phyloP scores from a whole-genome alignment of 2,329 filamentous ascomycete species.

The Sclerotinia minor region DNA sequence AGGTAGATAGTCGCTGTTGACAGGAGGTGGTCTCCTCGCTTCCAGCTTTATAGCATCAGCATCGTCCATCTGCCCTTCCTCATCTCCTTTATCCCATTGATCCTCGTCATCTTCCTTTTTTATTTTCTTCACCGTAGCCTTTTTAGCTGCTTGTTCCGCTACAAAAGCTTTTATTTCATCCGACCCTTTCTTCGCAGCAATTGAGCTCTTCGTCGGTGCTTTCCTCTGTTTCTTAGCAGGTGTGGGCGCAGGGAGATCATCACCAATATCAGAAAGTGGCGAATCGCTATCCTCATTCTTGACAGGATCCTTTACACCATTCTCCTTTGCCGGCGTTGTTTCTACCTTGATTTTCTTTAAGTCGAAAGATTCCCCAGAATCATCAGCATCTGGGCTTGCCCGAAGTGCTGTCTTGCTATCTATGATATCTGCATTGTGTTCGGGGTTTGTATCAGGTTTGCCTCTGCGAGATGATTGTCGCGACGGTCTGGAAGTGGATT shows the following conservation, averaged over 20 bases:
- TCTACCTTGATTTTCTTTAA: constrained; percentile 27
- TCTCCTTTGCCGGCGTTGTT: constrained; percentile 25
- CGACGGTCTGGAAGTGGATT: constrained; percentile 25
- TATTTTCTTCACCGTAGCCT: constrained; percentile 32
- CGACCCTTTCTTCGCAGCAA: constrained; percentile 40
- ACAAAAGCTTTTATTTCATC: constrained; percentile 41
- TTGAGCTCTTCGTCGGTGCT: constrained; percentile 38
- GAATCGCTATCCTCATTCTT: constrained; percentile 33
- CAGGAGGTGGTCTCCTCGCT: constrained; percentile 59
- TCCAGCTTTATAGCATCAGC: constrained; percentile 38
- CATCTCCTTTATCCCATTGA: constrained; percentile 38
- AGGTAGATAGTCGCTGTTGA: constrained; percentile 81
- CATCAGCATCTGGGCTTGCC: constrained; percentile 40
- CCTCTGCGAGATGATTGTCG: constrained; percentile 32
- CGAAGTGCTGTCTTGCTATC: constrained; percentile 40
- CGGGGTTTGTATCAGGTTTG: constrained; percentile 39
- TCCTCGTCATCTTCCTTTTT: constrained; percentile 37
- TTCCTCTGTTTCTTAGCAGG: constrained; percentile 38
- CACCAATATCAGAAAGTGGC: constrained; percentile 30
- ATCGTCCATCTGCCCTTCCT: constrained; percentile 36
- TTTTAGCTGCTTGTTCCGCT: constrained; percentile 40
- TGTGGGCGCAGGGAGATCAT: constrained; percentile 10
- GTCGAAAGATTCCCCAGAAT: constrained; percentile 37
- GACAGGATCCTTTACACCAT: constrained; percentile 20
- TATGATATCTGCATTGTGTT: constrained; percentile 39